phyloP scores from a whole-genome alignment of 2,329 filamentous ascomycete species.

The Colletotrichum tabaci region DNA sequence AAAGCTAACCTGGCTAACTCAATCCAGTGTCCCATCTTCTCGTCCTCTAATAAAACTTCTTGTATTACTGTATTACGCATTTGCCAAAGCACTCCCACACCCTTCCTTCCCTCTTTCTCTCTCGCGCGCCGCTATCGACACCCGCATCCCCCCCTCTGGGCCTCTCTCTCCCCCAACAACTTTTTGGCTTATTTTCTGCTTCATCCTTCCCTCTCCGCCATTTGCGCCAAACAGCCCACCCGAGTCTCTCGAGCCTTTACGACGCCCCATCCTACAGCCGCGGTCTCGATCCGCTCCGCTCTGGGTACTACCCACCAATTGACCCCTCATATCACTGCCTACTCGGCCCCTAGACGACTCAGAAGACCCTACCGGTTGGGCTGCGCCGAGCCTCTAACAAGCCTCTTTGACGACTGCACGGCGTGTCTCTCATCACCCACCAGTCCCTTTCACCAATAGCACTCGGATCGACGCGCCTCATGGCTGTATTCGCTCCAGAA shows the following conservation, averaged over 20 bases:
- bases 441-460: constrained; percentile 42
- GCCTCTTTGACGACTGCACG: constrained; percentile 12
- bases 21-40: constrained; percentile 30
- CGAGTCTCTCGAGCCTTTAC: neutral
- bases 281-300: constrained; percentile 33
- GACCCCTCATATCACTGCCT: constrained; percentile 32
- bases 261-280: constrained; percentile 20
- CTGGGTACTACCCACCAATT: constrained; percentile 32
- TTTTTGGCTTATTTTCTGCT: constrained; percentile 14
- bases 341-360: constrained; percentile 14
- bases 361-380: constrained; percentile 22
- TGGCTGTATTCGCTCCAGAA: constrained; percentile 48
- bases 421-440: constrained; percentile 42
- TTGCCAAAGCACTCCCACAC: constrained; percentile 19
- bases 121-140: constrained; percentile 39
- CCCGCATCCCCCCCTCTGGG: constrained; percentile 5
- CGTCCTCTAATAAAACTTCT: constrained; percentile 41
- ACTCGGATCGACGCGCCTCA: constrained; percentile 43
- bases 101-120: constrained; percentile 4
- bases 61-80: constrained; percentile 41
- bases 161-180: constrained; percentile 23
- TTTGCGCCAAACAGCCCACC: constrained; percentile 7
- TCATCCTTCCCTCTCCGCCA: constrained; percentile 6
- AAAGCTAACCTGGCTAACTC: constrained; percentile 41
- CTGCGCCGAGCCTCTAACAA: constrained; percentile 10